These are phyloP conservation scores for Rhizophora apiculata DNA, from an alignment of 345 rosid genomes.

Conservation along the genomic window DNA sequence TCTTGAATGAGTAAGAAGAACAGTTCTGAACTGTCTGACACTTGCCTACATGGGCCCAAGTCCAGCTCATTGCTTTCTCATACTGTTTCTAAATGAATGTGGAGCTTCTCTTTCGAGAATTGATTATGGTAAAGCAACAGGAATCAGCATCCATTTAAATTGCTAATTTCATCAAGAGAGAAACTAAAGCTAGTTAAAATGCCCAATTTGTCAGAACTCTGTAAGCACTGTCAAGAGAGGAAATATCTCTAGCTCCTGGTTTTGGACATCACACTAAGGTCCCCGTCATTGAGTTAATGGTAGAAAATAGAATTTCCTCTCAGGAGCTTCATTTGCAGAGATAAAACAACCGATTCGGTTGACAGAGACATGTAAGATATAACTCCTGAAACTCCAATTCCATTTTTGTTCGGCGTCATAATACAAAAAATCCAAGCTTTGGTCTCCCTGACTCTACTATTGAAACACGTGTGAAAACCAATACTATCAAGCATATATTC, in stretches of 20 bases:
- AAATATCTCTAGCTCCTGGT: neutral
- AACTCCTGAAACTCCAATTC: neutral
- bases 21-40: constrained; percentile 2
- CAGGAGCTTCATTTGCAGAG: no score
- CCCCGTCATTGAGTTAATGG: no score
- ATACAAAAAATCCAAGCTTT: neutral
- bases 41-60: neutral
- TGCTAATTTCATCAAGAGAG: neutral
- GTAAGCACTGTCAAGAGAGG: neutral
- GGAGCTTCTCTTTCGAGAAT: neutral
- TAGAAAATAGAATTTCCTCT: no score
- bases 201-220: neutral
- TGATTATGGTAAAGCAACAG: neutral
- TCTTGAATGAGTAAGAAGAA: neutral
- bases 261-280: neutral
- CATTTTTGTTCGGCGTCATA: neutral
- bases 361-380: neutral
- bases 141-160: neutral
- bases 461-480: no score
- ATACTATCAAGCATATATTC: no score
- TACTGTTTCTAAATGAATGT: no score
- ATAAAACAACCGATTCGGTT: neutral
- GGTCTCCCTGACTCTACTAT: no score
- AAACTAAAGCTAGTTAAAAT: neutral
- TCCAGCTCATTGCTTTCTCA: neutral